Evolutionary conservation across 768 basidiomycete species (phyloP), one percentile per base, ranked within the genome.

Genomic region (Mycena chlorophos): DNA sequence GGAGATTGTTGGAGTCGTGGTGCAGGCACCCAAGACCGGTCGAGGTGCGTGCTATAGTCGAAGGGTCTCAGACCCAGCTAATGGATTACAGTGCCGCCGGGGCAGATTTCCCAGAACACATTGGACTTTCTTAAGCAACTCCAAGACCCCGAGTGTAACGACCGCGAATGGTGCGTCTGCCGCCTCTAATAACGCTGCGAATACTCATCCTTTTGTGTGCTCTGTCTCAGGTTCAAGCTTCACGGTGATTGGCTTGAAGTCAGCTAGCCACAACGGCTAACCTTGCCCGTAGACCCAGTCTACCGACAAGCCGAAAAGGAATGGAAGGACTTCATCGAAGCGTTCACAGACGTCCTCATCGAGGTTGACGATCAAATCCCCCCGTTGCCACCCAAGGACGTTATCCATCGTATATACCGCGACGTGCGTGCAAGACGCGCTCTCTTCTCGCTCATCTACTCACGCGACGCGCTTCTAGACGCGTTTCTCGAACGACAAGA

Each of bases 401-500:
- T 96, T 22, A 85, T 91, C 52, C 91, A 98, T 69, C 79, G 96
- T 16, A 94, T 98, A 37, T 96, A 97, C 67, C 86, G 95, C 42
- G 96, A 98, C 68, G 91, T 89, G 48, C 34, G 81, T 69, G 22
- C 34, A 37, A 37, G 4, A 30, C 10, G 34, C 27, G 30, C n/a
- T 42, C 40, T 42, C 29, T 48, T 23, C 25, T 23, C 37, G 20
- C 29, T 23, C 28, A 19, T 27, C 60, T 48, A 31, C 40, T 17
- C 23, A 28, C 19, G 8, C 42, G 53, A 20, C n/a, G 26, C 1
- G 30, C 34, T 30, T 53, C 5, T 55, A 93, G 90, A 69, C 96
- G 22, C 83, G 94, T 14, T 97, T 96, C 71, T 92, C 89, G 66
- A 91, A 91, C 54, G 90, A 94, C 68, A 95, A 94, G 74, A 99